A percentile compares a stretch with the other conserved stretches of the same genome.
Conservation (phyloP, 139 green algal species). For the Yamagishiella unicocca region DNA sequence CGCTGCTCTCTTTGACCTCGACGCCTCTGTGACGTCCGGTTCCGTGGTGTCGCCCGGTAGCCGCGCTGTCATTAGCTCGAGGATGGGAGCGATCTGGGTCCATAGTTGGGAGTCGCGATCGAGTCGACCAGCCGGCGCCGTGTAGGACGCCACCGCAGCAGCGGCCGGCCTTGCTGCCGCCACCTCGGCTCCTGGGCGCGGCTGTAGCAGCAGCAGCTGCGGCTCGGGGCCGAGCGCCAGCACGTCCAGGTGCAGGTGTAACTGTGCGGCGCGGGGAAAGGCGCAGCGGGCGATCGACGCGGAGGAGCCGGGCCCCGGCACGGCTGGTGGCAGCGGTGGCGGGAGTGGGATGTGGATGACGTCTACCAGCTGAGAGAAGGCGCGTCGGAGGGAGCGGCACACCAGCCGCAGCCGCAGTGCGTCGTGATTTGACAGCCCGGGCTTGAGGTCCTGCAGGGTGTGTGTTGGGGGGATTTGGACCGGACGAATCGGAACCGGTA, state of each 20-base stretch:
- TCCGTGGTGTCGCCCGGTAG: no score
- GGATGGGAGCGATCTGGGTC: no score
- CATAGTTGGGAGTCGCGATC: no score
- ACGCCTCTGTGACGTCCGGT: no score
- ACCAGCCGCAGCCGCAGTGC: conserved; percentile 2
- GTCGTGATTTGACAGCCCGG: neutral
- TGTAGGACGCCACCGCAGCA: no score
- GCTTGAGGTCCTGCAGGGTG: neutral
- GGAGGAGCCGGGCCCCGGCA: neutral
- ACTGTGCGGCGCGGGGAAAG: neutral
- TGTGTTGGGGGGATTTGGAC: no score
- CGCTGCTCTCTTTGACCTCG: no score
- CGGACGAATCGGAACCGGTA: no score
- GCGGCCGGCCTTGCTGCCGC: neutral
- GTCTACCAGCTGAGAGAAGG: neutral
- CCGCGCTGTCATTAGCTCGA: no score
- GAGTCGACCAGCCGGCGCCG: no score
- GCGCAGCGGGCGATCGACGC: neutral
- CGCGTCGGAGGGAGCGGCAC: neutral
- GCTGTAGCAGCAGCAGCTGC: neutral
- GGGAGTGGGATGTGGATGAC: neutral
- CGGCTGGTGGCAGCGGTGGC: neutral
- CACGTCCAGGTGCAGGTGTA: conserved; percentile 4
- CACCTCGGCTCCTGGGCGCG: neutral
- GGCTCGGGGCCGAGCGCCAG: neutral